A percentile compares a stretch with the other conserved stretches of the same genome.
Conservation (phyloP, 768 basidiomycete genomes). For the Leccinum ochraceum region DNA sequence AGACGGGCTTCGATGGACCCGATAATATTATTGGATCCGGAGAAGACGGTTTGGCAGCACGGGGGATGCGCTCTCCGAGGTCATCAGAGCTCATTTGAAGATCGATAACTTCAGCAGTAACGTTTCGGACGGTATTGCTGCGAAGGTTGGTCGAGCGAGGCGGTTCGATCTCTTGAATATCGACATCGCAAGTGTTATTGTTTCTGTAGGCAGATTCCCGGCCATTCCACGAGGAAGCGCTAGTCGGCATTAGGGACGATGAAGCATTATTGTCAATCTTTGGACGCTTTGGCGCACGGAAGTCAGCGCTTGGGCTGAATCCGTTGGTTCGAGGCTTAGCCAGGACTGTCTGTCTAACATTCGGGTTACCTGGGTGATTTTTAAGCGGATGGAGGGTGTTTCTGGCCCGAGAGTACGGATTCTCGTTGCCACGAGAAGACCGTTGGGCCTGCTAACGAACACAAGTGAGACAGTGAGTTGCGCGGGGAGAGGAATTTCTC, state of each 20-base stretch:
- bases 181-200: conserved; percentile 13
- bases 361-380: conserved; percentile 25
- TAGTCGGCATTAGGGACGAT: background rate
- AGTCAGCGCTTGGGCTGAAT: background rate
- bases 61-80: conserved; percentile 22
- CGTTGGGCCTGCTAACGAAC: conserved; percentile 10
- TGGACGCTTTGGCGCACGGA: conserved; percentile 24
- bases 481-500: conserved; percentile 8
- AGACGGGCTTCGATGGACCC: background rate
- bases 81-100: conserved; percentile 25
- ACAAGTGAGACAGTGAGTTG: conserved; percentile 9
- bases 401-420: conserved; percentile 7
- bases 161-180: conserved; percentile 22
- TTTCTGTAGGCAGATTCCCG: background rate
- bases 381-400: background rate
- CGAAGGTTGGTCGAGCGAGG: conserved; percentile 1
- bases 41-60: conserved; percentile 16
- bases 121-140: conserved; percentile 5
- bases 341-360: conserved; percentile 22
- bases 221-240: background rate
- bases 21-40: conserved; percentile 25
- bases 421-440: conserved; percentile 11
- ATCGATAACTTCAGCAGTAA: conserved; percentile 24
- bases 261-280: conserved; percentile 15
- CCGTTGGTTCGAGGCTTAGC: background rate